These are phyloP conservation scores for Neopestalotiopsis sp. DNA, from an alignment of 2,329 filamentous ascomycete species.

Conservation along the genomic window DNA sequence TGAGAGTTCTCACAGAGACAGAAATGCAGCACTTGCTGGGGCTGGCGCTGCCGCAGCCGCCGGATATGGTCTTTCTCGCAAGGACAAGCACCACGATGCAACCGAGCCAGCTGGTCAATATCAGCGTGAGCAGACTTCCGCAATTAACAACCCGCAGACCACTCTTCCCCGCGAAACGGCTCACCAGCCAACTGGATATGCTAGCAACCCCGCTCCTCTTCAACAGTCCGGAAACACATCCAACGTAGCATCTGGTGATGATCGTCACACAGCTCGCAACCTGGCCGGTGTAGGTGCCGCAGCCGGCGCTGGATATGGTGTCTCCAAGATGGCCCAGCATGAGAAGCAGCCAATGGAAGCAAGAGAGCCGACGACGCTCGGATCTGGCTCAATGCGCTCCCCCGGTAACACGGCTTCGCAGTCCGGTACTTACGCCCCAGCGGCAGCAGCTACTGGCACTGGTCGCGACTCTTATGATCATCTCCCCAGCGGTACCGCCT, in stretches of 20 bases:
- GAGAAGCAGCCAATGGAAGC: not conserved
- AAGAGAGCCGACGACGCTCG: not conserved
- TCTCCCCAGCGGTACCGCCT: not conserved
- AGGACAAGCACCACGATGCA: not conserved
- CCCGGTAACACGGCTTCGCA: no score
- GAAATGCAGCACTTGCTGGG: not conserved
- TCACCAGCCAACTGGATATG: not conserved
- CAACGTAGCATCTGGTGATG: not conserved
- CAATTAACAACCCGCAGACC: not conserved
- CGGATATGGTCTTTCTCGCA: not conserved
- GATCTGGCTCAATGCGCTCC: no score
- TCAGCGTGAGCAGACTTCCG: not conserved
- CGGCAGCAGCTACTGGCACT: not conserved
- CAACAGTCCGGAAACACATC: not conserved
- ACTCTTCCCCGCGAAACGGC: not conserved
- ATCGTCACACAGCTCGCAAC: not conserved
- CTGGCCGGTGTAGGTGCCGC: slow-evolving; percentile 7
- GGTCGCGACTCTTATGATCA: not conserved
- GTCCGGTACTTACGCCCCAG: not conserved
- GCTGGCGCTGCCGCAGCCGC: not conserved
- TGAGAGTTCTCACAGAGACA: not conserved
- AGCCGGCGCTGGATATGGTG: slow-evolving; percentile 5
- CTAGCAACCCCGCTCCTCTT: not conserved
- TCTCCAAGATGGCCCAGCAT: not conserved
- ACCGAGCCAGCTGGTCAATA: not conserved